Conservation (phyloP, 2,329 filamentous ascomycete genomes). For the Hymenoscyphus linearis region DNA sequence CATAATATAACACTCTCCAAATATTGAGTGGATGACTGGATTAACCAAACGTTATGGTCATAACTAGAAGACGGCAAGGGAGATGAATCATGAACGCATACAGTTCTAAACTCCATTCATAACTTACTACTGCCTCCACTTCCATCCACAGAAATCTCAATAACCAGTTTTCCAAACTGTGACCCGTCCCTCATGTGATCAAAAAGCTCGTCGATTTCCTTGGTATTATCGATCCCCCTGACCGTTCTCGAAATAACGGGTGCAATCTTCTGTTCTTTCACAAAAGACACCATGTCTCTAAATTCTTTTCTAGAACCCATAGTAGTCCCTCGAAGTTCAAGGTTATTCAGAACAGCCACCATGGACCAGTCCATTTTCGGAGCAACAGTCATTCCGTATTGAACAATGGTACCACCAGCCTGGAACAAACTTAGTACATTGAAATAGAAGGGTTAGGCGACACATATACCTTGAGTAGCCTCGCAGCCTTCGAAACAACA, state of each 20-base stretch:
- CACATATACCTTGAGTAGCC: slow-evolving; percentile 57
- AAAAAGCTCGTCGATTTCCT: slow-evolving; percentile 78
- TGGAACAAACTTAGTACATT: slow-evolving; percentile 21
- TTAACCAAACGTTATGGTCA: no score
- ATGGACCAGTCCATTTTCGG: slow-evolving; percentile 87
- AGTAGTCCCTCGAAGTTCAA: slow-evolving; percentile 79
- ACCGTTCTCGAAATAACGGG: slow-evolving; percentile 74
- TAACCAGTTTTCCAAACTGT: slow-evolving; percentile 91
- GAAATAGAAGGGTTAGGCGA: neutral
- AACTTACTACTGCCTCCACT: slow-evolving; percentile 19
- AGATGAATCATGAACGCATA: neutral
- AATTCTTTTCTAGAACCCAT: slow-evolving; percentile 93
- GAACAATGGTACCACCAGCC: slow-evolving; percentile 74
- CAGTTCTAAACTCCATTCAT: slow-evolving; percentile 4
- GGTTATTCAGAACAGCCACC: slow-evolving; percentile 77
- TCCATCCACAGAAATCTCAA: slow-evolving; percentile 50
- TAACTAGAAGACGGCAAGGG: neutral
- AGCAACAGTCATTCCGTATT: slow-evolving; percentile 85
- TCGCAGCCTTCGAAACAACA: slow-evolving; percentile 63
- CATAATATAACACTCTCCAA: no score
- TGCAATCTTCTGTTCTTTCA: slow-evolving; percentile 64
- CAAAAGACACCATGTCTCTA: slow-evolving; percentile 81
- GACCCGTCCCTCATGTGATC: slow-evolving; percentile 79
- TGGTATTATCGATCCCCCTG: slow-evolving; percentile 63
- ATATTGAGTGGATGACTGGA: no score